A percentile compares a stretch with the other conserved stretches of the same genome.
These are phyloP conservation scores for Pseudozyma sp. DNA, from an alignment of 1,284 basidiomycete species.

Conservation along the genomic window DNA sequence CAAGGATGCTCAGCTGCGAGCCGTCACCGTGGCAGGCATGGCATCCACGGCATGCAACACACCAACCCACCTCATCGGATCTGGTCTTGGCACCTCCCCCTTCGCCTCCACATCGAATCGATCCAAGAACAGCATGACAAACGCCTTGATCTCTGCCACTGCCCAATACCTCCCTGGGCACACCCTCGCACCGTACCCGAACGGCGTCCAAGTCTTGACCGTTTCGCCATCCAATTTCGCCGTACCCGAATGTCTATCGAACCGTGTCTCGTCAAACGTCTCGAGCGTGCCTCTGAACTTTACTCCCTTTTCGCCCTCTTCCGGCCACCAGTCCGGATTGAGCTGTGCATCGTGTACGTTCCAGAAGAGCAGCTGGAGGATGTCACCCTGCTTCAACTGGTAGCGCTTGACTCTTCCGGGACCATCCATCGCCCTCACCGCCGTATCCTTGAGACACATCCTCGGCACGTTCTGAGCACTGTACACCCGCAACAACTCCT, in stretches of 20 bases:
- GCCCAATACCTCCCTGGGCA: constrained; percentile 37
- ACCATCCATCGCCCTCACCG: constrained; percentile 3
- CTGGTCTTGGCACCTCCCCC: constrained; percentile 15
- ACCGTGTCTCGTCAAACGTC: constrained; percentile 19
- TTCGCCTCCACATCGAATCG: constrained; percentile 11
- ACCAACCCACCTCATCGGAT: constrained; percentile 17
- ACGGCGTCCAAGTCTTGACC: constrained; percentile 22
- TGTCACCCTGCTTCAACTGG: constrained; percentile 23
- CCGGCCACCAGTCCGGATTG: constrained; percentile 23
- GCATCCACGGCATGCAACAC: constrained; percentile 15
- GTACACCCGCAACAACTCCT: constrained; percentile 20
- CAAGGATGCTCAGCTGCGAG: neutral
- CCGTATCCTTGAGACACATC: constrained; percentile 17
- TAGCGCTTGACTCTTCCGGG: constrained; percentile 1
- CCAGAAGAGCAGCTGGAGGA: constrained; percentile 22
- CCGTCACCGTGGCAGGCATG: constrained; percentile 10
- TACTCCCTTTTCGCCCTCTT: neutral
- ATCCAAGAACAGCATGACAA: constrained; percentile 19
- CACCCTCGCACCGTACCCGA: constrained; percentile 16
- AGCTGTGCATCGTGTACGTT: constrained; percentile 8
- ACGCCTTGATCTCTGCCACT: constrained; percentile 31
- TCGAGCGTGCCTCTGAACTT: constrained; percentile 11
- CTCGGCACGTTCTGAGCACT: constrained; percentile 15
- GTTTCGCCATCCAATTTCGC: constrained; percentile 11
- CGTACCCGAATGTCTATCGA: neutral